These are phyloP conservation scores for Rhizopogon salebrosus DNA, from an alignment of 768 basidiomycete genomes.

Conservation along the genomic window DNA sequence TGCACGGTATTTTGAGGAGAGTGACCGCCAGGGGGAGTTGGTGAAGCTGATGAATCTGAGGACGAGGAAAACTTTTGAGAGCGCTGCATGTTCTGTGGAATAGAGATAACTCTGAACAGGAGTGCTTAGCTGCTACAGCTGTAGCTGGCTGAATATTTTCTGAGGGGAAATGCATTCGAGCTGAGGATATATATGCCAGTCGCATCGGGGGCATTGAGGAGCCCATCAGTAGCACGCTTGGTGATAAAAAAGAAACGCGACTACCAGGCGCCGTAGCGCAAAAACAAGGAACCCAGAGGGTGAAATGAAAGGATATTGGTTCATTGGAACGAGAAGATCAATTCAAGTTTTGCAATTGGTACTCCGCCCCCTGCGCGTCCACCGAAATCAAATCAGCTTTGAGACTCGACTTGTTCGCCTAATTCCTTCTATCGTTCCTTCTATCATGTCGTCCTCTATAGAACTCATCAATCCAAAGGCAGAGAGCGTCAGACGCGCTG, in stretches of 20 bases:
- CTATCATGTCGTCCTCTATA: constrained; percentile 67
- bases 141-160: background rate
- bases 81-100: background rate
- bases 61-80: background rate
- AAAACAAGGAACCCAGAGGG: constrained; percentile 10
- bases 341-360: too few species aligned
- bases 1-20: background rate
- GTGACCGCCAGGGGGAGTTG: background rate
- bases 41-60: background rate
- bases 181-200: background rate
- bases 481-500: constrained; percentile 85
- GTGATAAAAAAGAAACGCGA: constrained; percentile 24
- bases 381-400: background rate
- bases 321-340: constrained; percentile 1
- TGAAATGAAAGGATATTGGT: constrained; percentile 16
- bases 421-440: constrained; percentile 4
- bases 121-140: background rate
- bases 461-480: constrained; percentile 97
- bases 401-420: constrained; percentile 1
- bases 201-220: background rate
- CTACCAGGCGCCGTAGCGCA: constrained; percentile 29
- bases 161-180: background rate
- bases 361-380: constrained; percentile 30
- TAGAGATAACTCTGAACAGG: background rate
- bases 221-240: constrained; percentile 18